Conservation (phyloP, 371 early-diverging fungal genomes). For the Vittaforma corneae region DNA sequence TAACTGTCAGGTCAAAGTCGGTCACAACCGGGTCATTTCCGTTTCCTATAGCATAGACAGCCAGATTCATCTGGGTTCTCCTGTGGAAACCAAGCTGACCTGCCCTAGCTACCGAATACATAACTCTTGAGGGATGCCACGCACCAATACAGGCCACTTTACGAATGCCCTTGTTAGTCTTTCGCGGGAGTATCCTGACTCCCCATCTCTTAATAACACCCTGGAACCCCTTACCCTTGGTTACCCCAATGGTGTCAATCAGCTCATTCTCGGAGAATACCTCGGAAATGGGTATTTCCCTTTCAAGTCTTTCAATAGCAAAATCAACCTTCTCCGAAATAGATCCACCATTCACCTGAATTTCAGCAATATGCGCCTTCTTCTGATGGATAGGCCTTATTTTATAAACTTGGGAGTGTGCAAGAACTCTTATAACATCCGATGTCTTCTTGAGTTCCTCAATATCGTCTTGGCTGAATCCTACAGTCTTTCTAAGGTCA, state of each 20-base stretch:
- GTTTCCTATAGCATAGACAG: conserved; percentile 93
- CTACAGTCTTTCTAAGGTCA: conserved; percentile 80
- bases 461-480: conserved; percentile 69
- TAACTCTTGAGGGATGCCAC: conserved; percentile 98
- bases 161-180: conserved; percentile 97
- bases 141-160: conserved; percentile 99
- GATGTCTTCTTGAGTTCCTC: conserved; percentile 96
- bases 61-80: conserved; percentile 98
- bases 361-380: conserved; percentile 96
- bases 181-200: conserved; percentile 96
- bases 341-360: conserved; percentile 97
- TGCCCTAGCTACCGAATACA: conserved; percentile 95
- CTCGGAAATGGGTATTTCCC: conserved; percentile 73
- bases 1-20: conserved; percentile 89
- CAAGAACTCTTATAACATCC: conserved; percentile 88
- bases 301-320: conserved; percentile 89
- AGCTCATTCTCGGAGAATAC: conserved; percentile 92
- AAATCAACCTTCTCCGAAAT: conserved; percentile 90
- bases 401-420: conserved; percentile 89
- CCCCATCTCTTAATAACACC: conserved; percentile 99
- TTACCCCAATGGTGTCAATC: conserved; percentile 93
- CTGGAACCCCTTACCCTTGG: conserved; percentile 98
- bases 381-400: conserved; percentile 76
- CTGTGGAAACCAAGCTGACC: conserved; percentile 99
- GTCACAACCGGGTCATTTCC: conserved; percentile 79